A percentile compares a stretch with the other conserved stretches of the same genome.
These are phyloP conservation scores for Kickxella alabastrina DNA, from an alignment of 192 early-diverging fungal species.

Conservation along the genomic window DNA sequence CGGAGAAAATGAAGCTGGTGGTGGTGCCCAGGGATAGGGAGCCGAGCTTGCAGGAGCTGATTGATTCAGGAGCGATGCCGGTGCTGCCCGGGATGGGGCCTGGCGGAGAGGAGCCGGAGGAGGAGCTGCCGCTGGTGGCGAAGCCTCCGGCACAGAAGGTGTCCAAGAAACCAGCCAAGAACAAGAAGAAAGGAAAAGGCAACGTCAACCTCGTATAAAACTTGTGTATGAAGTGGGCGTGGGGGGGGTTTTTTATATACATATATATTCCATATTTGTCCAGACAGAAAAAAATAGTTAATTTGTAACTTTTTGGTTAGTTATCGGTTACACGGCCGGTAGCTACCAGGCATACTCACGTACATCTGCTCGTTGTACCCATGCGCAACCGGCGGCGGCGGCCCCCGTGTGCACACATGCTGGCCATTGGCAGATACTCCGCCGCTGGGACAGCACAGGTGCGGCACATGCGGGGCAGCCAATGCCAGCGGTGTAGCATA, in stretches of 20 bases:
- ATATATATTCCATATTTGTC: background rate
- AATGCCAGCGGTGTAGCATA: slow-evolving; percentile 31
- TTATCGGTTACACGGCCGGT: slow-evolving; percentile 36
- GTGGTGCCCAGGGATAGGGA: slow-evolving; percentile 38
- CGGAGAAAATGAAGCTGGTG: slow-evolving; percentile 13
- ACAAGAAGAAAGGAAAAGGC: slow-evolving; percentile 40
- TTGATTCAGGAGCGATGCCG: slow-evolving; percentile 40
- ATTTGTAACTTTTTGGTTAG: background rate
- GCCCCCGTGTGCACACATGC: background rate
- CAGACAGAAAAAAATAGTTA: background rate
- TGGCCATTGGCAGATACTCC: background rate
- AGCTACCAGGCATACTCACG: slow-evolving; percentile 24
- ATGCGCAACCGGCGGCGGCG: background rate
- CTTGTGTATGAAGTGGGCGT: no score
- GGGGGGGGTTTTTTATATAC: background rate
- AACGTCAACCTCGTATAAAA: slow-evolving; percentile 26
- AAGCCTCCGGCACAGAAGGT: background rate
- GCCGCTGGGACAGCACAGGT: background rate
- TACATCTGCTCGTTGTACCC: slow-evolving; percentile 28
- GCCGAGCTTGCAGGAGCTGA: slow-evolving; percentile 39
- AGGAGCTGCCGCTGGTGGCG: background rate
- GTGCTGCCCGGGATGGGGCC: slow-evolving; percentile 35
- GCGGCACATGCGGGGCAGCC: slow-evolving; percentile 2
- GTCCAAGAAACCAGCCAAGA: slow-evolving; percentile 38
- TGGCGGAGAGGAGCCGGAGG: background rate